A percentile compares a stretch with the other conserved stretches of the same genome.
These are phyloP conservation scores for Podospora bellae-mahoneyi DNA, from an alignment of 495 filamentous ascomycete genomes.

Conservation along the genomic window DNA sequence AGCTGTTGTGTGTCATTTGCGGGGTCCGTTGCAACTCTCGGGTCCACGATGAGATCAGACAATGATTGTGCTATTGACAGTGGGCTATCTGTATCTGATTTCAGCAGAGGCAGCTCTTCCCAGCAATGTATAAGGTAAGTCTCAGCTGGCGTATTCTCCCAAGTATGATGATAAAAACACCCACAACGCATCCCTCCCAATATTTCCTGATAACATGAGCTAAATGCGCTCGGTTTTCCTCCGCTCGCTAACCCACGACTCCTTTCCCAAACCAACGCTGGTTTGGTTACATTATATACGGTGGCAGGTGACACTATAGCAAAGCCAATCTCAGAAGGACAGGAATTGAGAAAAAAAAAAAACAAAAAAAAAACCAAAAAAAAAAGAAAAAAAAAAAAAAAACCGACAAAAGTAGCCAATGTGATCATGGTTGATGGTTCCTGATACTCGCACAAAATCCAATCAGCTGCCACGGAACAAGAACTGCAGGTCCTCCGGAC, in stretches of 20 bases:
- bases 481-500: slow-evolving; percentile 90
- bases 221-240: not conserved
- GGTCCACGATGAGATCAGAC: not conserved
- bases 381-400: not conserved
- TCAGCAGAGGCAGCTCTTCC: not conserved
- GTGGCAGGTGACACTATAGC: not conserved
- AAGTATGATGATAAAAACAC: not conserved
- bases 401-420: not conserved
- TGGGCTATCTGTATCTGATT: not conserved
- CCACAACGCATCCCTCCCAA: not conserved
- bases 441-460: not conserved
- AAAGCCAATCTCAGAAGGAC: not conserved
- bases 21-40: not conserved
- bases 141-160: not conserved
- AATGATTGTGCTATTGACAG: not conserved
- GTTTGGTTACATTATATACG: not conserved
- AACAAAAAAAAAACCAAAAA: not conserved
- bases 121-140: not conserved
- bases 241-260: not conserved
- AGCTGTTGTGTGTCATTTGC: not conserved
- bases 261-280: not conserved
- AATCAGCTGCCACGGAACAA: slow-evolving; percentile 66
- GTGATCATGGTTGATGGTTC: not conserved
- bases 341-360: too few species aligned
- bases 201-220: not conserved